phyloP scores from a whole-genome alignment of 176 grass and related monocot genomes.

The Elaeis guineensis region DNA sequence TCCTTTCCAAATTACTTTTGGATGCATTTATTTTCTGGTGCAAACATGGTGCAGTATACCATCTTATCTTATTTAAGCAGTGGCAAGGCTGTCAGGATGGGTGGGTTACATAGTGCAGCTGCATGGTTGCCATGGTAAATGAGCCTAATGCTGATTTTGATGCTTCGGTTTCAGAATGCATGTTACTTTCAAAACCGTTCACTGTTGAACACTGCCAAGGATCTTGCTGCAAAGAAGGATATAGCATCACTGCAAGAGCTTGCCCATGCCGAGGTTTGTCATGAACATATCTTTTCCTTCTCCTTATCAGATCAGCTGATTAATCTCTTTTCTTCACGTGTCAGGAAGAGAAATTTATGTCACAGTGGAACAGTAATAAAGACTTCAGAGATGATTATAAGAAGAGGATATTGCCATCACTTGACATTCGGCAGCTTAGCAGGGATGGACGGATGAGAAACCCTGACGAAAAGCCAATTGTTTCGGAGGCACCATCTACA shows the following conservation, averaged over 20 bases:
- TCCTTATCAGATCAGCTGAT: background rate
- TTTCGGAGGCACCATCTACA: constrained; percentile 31
- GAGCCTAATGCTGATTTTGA: too few species aligned
- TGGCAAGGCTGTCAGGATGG: too few species aligned
- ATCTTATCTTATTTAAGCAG: too few species aligned
- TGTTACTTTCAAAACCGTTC: constrained; percentile 54
- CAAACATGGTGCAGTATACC: too few species aligned
- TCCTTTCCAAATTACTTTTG: too few species aligned
- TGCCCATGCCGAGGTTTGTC: constrained; percentile 51
- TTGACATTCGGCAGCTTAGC: constrained; percentile 53
- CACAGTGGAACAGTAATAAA: constrained; percentile 57
- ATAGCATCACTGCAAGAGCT: constrained; percentile 56
- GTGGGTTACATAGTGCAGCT: too few species aligned
- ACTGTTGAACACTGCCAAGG: constrained; percentile 55
- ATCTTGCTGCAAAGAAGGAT: constrained; percentile 64
- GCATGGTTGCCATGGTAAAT: too few species aligned
- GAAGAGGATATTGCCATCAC: constrained; percentile 66
- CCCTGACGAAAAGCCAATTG: constrained; percentile 79
- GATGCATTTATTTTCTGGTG: too few species aligned
- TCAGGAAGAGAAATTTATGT: constrained; percentile 75
- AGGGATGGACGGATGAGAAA: constrained; percentile 87
- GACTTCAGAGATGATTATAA: constrained; percentile 84
- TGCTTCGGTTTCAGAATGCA: constrained; percentile 44
- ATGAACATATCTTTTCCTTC: background rate
- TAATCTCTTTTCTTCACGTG: constrained; percentile 8